Conservation (phyloP, 148 eudicot genomes). For the Spergularia marina region DNA sequence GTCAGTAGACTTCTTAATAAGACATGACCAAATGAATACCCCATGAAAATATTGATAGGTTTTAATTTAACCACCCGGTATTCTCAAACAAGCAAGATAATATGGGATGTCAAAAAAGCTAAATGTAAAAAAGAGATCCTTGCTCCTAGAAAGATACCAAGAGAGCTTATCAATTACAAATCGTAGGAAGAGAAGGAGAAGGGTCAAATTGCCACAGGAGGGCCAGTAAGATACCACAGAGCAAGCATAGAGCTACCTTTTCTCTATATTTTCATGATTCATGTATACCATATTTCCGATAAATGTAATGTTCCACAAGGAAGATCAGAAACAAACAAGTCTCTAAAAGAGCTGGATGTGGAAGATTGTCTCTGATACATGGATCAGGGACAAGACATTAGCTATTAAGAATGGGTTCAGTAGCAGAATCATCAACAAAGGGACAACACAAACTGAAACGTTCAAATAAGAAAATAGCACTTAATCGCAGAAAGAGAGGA, state of each 20-base stretch:
- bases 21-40: background rate
- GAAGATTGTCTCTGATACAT: too few species aligned
- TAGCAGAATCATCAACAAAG: background rate
- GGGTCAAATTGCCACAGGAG: background rate
- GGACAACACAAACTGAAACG: background rate
- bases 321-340: background rate
- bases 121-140: background rate
- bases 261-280: background rate
- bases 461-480: background rate
- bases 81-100: background rate
- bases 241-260: background rate
- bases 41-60: background rate
- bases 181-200: background rate
- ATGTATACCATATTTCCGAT: background rate
- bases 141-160: background rate
- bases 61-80: background rate
- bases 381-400: background rate
- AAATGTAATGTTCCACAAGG: background rate
- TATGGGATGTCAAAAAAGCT: background rate
- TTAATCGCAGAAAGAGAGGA: background rate
- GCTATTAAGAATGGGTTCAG: background rate
- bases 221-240: background rate
- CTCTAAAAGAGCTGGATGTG: background rate
- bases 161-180: background rate
- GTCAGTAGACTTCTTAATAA: background rate